Evolutionary conservation across 306 rosid species (phyloP).

Genomic region (Medicago arabica): DNA sequence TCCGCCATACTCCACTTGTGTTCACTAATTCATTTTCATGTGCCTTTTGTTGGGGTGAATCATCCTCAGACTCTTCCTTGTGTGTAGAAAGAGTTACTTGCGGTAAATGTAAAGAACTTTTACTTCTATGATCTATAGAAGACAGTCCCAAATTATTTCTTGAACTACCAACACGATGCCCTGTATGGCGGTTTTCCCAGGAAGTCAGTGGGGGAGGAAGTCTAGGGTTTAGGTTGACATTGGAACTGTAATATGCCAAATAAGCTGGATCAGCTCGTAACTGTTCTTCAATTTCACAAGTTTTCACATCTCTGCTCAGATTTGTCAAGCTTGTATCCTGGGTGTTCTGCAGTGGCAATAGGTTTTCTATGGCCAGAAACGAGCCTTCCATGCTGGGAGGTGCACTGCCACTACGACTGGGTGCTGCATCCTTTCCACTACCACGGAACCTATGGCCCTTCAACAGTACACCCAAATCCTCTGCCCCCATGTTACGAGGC

Average conservation of each 20-base stretch:
- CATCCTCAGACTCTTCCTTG: constrained; percentile 67
- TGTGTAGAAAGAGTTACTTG: constrained; percentile 68
- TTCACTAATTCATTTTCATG: constrained; percentile 55
- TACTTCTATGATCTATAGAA: constrained; percentile 62
- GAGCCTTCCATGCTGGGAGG: constrained; percentile 88
- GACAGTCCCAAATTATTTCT: constrained; percentile 51
- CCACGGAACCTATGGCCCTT: constrained; percentile 58
- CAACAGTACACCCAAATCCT: constrained; percentile 66
- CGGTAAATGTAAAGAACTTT: constrained; percentile 56
- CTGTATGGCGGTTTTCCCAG: constrained; percentile 61
- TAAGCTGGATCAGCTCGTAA: constrained; percentile 58
- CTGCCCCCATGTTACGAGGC: constrained; percentile 58
- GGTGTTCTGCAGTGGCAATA: constrained; percentile 51
- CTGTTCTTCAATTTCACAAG: constrained; percentile 58
- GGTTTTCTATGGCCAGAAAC: constrained; percentile 59
- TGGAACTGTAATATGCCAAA: constrained; percentile 57
- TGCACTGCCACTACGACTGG: constrained; percentile 82
- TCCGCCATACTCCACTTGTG: constrained; percentile 41
- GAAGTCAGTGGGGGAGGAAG: constrained; percentile 70
- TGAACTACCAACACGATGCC: constrained; percentile 57
- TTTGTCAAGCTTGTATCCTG: constrained; percentile 52
- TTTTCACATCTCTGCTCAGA: constrained; percentile 54
- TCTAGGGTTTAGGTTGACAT: constrained; percentile 74
- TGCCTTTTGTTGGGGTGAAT: constrained; percentile 56
- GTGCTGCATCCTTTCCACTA: constrained; percentile 55